phyloP scores from a whole-genome alignment of 805 yeast species.

The Kazachstania psychrophila region DNA sequence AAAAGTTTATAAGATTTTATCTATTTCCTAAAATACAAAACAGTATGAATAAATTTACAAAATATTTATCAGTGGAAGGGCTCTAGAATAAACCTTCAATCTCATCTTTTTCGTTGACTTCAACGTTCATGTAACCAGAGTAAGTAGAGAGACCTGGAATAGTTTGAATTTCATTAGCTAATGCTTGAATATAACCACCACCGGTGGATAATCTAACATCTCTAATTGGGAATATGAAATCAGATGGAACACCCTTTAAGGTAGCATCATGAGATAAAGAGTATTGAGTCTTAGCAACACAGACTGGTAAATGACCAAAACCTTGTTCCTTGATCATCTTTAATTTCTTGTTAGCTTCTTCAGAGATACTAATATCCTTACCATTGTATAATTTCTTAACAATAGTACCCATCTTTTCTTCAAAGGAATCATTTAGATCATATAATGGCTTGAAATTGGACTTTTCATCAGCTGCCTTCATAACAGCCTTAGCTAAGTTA shows the following conservation, averaged over 20 bases:
- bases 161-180: conserved; percentile 80
- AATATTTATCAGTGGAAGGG: too few species aligned
- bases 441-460: conserved; percentile 54
- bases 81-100: conserved; percentile 68
- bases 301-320: conserved; percentile 66
- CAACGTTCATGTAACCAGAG: conserved; percentile 81
- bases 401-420: conserved; percentile 55
- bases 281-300: conserved; percentile 81
- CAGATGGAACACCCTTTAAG: conserved; percentile 76
- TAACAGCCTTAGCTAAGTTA: conserved; percentile 74
- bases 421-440: conserved; percentile 54
- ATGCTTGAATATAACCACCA: conserved; percentile 76
- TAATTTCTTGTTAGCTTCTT: conserved; percentile 61
- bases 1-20: background rate
- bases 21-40: background rate
- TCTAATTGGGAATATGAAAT: conserved; percentile 70
- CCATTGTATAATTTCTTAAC: conserved; percentile 78
- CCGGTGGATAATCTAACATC: conserved; percentile 72
- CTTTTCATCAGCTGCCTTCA: conserved; percentile 51
- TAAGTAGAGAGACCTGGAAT: conserved; percentile 82
- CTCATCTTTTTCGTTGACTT: conserved; percentile 70
- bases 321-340: conserved; percentile 65
- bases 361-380: conserved; percentile 55
- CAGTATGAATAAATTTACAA: too few species aligned
- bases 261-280: conserved; percentile 76